These are phyloP conservation scores for Lenwebbia sp. DNA, from an alignment of 345 rosid species.

Conservation along the genomic window DNA sequence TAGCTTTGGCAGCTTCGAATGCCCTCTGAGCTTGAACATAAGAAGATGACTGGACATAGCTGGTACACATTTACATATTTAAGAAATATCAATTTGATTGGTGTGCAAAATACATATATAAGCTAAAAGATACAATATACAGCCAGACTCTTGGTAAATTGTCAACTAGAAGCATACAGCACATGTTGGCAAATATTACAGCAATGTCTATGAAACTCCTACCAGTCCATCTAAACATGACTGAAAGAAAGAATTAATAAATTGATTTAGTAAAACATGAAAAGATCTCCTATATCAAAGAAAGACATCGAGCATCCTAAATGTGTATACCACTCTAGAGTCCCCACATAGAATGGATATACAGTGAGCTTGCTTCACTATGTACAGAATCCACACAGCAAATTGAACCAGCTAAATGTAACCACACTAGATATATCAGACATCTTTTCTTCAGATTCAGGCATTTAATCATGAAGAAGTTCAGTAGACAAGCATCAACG, in stretches of 20 bases:
- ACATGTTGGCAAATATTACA: not conserved
- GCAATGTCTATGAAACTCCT: not conserved
- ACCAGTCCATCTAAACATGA: not conserved
- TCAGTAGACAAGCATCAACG: not conserved
- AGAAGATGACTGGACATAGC: constrained; percentile 48
- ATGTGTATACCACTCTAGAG: not conserved
- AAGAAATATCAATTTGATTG: not conserved
- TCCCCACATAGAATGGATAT: not conserved
- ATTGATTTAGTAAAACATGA: not conserved
- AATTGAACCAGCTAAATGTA: not conserved
- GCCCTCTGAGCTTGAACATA: constrained; percentile 64
- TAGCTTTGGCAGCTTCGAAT: constrained; percentile 79
- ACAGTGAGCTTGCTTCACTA: too few species aligned
- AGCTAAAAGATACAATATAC: not conserved
- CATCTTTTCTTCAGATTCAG: not conserved
- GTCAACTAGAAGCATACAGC: not conserved
- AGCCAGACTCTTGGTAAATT: not conserved
- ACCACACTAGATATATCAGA: not conserved
- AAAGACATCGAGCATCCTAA: not conserved
- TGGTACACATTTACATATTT: constrained; percentile 3
- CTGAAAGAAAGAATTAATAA: not conserved
- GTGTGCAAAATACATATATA: not conserved
- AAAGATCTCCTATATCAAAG: not conserved
- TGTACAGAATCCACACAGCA: not conserved
- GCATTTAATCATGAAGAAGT: not conserved